Percentiles rank a stretch among this genome's conserved stretches.
phyloP scores from a whole-genome alignment of 495 filamentous ascomycete species.

The Cryomyces antarcticus region DNA sequence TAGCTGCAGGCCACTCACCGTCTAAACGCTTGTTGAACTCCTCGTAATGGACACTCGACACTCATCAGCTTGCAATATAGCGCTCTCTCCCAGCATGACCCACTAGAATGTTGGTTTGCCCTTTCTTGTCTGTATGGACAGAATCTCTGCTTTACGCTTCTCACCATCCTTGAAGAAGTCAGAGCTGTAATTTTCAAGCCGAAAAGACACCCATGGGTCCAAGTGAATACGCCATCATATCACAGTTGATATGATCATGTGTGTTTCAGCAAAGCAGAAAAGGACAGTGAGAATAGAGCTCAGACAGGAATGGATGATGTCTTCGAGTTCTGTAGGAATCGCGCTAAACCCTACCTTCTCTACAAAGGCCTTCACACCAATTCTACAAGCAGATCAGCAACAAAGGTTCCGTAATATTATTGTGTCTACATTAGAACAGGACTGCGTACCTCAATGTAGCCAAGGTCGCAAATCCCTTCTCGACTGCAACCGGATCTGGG shows the following conservation, averaged over 20 bases:
- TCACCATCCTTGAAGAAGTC: conserved; percentile 44
- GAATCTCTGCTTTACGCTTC: conserved; percentile 75
- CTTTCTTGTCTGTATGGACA: conserved; percentile 69
- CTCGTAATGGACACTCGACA: conserved; percentile 68
- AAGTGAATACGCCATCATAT: not conserved
- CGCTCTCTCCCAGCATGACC: conserved; percentile 2
- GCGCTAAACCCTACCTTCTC: conserved; percentile 33
- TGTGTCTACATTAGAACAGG: conserved; percentile 21
- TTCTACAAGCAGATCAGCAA: conserved; percentile 21
- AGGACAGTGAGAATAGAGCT: not conserved
- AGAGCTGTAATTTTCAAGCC: not conserved
- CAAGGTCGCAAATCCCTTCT: conserved; percentile 5
- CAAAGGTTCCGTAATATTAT: not conserved
- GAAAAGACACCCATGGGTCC: not conserved
- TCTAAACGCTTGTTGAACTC: conserved; percentile 99
- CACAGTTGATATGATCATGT: too few relatives aligned
- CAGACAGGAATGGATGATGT: not conserved
- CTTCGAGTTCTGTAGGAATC: too few relatives aligned
- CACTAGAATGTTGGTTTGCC: conserved; percentile 69
- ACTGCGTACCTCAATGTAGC: conserved; percentile 20
- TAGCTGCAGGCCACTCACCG: conserved; percentile 18
- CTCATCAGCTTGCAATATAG: not conserved
- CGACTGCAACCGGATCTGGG: not conserved
- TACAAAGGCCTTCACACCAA: conserved; percentile 53
- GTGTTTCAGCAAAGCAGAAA: not conserved